Percentiles rank a stretch among this genome's conserved stretches.
These are phyloP conservation scores for Lasiodiplodia sp. DNA, from an alignment of 2,329 filamentous ascomycete species.

Conservation along the genomic window DNA sequence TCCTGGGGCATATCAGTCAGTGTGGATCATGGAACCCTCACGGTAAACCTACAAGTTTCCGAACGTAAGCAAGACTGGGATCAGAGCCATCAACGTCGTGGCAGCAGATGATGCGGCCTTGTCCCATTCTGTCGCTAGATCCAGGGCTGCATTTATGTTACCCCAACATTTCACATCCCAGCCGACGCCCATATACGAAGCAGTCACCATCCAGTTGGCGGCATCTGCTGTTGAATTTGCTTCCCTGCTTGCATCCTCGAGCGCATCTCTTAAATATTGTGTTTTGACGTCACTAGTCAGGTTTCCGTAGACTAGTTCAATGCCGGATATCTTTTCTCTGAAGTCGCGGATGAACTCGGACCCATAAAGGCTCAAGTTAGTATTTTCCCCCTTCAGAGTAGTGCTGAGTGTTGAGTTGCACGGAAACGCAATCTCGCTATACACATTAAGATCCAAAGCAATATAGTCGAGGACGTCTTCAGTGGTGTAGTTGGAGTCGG, in stretches of 20 bases:
- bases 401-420: background rate
- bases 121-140: conserved; percentile 3
- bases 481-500: background rate
- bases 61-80: conserved; percentile 1
- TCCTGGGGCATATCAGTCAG: background rate
- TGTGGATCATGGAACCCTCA: no score
- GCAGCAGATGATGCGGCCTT: conserved; percentile 9
- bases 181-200: conserved; percentile 6
- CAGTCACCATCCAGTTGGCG: background rate
- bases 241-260: background rate
- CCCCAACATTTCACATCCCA: background rate
- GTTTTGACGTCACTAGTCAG: background rate
- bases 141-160: background rate
- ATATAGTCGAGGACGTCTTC: background rate
- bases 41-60: background rate
- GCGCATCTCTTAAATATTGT: background rate
- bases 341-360: background rate
- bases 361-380: background rate
- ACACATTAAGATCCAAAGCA: background rate
- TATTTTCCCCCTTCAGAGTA: background rate
- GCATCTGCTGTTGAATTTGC: background rate
- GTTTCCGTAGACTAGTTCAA: no score
- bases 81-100: conserved; percentile 7
- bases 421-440: background rate
- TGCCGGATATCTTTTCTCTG: background rate